Conservation (phyloP, 495 filamentous ascomycete species). For the Patellaria atrata region DNA sequence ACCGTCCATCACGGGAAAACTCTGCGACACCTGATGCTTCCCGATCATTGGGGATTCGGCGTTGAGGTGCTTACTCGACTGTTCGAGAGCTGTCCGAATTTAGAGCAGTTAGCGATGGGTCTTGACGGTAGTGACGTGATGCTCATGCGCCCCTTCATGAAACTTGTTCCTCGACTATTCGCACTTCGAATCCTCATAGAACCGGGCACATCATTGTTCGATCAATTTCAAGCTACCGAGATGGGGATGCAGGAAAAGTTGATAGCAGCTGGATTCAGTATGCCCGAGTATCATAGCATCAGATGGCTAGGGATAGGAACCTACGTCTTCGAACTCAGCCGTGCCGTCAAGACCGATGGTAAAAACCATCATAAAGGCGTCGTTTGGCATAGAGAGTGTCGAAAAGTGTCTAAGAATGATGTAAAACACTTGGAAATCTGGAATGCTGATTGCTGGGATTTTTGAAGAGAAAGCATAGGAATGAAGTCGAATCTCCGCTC, state of each 20-base stretch:
- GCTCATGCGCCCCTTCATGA: slow-evolving; percentile 18
- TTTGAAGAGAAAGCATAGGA: too few species aligned
- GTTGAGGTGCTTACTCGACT: slow-evolving; percentile 35
- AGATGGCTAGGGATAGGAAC: slow-evolving; percentile 8
- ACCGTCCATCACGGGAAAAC: slow-evolving; percentile 33
- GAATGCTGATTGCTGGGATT: too few species aligned
- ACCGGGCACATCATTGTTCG: slow-evolving; percentile 11
- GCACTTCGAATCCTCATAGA: slow-evolving; percentile 22
- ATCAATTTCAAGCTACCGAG: slow-evolving; percentile 15
- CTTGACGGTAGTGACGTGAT: slow-evolving; percentile 2
- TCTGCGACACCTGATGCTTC: slow-evolving; percentile 41
- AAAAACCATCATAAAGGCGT: too few species aligned
- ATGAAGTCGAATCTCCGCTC: too few species aligned
- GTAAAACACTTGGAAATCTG: too few species aligned
- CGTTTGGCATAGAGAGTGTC: too few species aligned
- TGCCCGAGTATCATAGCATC: slow-evolving; percentile 16
- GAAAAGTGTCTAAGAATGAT: too few species aligned
- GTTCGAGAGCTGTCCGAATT: slow-evolving; percentile 39
- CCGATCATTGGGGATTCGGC: slow-evolving; percentile 41
- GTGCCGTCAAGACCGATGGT: too few species aligned
- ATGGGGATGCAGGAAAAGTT: slow-evolving; percentile 17
- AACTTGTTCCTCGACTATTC: slow-evolving; percentile 21
- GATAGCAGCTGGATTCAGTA: slow-evolving; percentile 15
- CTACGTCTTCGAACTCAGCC: slow-evolving; percentile 1
- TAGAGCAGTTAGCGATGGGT: slow-evolving; percentile 36